phyloP scores from a whole-genome alignment of 768 basidiomycete species.

The Tricholoma saponaceum region DNA sequence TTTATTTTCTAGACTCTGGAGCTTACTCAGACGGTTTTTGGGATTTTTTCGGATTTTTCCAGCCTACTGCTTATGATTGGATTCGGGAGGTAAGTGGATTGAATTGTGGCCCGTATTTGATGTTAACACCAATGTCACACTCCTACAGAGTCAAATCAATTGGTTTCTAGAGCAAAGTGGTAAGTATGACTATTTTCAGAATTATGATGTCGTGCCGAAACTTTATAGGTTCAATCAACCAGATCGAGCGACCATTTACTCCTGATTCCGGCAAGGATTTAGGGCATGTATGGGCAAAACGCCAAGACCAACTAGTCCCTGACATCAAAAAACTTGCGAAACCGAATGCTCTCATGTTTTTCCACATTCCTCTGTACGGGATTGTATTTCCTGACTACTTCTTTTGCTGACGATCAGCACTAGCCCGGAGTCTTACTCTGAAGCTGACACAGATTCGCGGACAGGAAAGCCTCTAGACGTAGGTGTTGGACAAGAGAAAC shows the following conservation, averaged over 20 bases:
- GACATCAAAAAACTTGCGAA: slow-evolving; percentile 63
- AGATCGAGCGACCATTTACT: slow-evolving; percentile 78
- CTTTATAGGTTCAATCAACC: slow-evolving; percentile 49
- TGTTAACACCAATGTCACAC: not conserved
- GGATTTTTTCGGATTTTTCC: slow-evolving; percentile 61
- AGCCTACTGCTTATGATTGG: slow-evolving; percentile 81
- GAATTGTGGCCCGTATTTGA: not conserved
- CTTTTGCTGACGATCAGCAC: not conserved
- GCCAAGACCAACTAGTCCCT: slow-evolving; percentile 63
- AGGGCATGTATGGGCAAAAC: slow-evolving; percentile 54
- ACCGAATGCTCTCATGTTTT: slow-evolving; percentile 96
- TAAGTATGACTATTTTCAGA: slow-evolving; percentile 18
- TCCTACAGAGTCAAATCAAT: slow-evolving; percentile 68
- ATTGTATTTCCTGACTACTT: not conserved
- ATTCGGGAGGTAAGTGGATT: slow-evolving; percentile 54
- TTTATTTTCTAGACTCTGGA: slow-evolving; percentile 92
- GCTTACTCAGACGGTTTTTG: slow-evolving; percentile 60
- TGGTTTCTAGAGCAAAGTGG: slow-evolving; percentile 88
- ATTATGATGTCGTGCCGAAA: not conserved
- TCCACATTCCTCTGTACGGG: slow-evolving; percentile 90
- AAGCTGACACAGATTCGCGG: slow-evolving; percentile 59
- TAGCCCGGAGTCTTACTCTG: slow-evolving; percentile 72
- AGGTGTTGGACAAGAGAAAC: slow-evolving; percentile 57
- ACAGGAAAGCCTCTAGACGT: slow-evolving; percentile 65
- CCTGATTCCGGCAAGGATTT: slow-evolving; percentile 76